phyloP scores from a whole-genome alignment of 495 filamentous ascomycete genomes.

The Tricharina praecox region DNA sequence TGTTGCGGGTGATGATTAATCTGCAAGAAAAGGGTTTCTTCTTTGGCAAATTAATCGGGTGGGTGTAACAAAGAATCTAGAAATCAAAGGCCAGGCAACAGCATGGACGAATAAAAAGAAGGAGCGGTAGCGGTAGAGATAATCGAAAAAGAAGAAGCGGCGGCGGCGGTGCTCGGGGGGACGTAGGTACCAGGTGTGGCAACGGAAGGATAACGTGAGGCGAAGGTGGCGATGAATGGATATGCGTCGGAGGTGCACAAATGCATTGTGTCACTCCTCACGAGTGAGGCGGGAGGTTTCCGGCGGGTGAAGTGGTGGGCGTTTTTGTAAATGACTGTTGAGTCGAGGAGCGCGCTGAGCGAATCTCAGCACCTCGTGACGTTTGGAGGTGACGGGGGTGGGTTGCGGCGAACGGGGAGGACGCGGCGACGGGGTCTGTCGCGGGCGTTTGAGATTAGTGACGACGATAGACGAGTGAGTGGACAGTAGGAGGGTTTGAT shows the following conservation, averaged over 20 bases:
- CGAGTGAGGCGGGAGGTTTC: constrained; percentile 20
- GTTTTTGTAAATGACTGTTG: constrained; percentile 27
- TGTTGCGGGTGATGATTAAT: not conserved
- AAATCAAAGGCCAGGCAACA: not conserved
- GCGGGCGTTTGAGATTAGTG: not conserved
- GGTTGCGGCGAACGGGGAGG: constrained; percentile 14
- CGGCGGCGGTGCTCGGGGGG: not conserved
- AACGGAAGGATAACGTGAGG: constrained; percentile 7
- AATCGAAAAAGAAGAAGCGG: no score
- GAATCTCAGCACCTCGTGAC: constrained; percentile 24
- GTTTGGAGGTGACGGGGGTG: constrained; percentile 4
- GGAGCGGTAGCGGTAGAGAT: not conserved
- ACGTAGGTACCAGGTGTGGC: constrained; percentile 12
- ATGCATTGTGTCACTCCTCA: constrained; percentile 26
- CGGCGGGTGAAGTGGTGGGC: constrained; percentile 21
- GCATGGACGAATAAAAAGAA: not conserved
- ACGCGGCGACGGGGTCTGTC: constrained; percentile 15
- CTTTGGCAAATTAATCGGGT: not conserved
- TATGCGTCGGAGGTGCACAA: constrained; percentile 20
- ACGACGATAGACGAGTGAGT: constrained; percentile 1
- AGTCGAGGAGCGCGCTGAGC: constrained; percentile 8
- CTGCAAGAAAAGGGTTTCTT: not conserved
- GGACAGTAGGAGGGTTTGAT: not conserved
- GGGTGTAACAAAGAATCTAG: not conserved
- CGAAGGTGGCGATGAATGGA: constrained; percentile 22